phyloP scores from a whole-genome alignment of 176 grass and related monocot genomes.

The Alloteropsis semialata region DNA sequence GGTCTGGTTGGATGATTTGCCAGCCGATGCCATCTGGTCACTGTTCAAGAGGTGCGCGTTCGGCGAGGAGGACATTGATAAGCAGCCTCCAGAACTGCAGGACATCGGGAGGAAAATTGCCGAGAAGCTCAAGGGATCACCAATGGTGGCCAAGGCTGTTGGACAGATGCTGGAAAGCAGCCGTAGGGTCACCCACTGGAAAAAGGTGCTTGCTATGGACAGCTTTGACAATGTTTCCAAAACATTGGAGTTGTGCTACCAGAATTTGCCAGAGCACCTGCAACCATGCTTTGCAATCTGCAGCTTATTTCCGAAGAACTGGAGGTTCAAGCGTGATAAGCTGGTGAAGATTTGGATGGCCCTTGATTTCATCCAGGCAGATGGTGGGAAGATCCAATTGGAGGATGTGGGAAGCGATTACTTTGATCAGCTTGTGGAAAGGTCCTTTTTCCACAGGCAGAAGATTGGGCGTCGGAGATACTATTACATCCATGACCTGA shows the following conservation, averaged over 20 bases:
- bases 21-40: neutral
- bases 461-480: slow-evolving; percentile 26
- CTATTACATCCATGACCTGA: slow-evolving; percentile 48
- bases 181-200: neutral
- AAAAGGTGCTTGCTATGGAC: neutral
- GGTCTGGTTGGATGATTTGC: neutral
- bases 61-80: neutral
- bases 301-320: slow-evolving; percentile 38
- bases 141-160: slow-evolving; percentile 6
- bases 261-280: slow-evolving; percentile 24
- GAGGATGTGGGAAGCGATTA: slow-evolving; percentile 30
- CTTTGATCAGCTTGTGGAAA: slow-evolving; percentile 33
- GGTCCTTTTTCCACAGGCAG: slow-evolving; percentile 34
- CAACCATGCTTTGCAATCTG: slow-evolving; percentile 53
- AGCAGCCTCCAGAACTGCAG: neutral
- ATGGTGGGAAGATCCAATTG: neutral
- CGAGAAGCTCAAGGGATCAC: slow-evolving; percentile 22
- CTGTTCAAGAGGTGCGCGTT: slow-evolving; percentile 37
- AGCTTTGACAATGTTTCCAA: neutral
- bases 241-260: slow-evolving; percentile 34
- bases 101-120: slow-evolving; percentile 17
- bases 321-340: slow-evolving; percentile 30
- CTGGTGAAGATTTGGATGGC: slow-evolving; percentile 61
- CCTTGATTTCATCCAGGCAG: slow-evolving; percentile 21
- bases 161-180: slow-evolving; percentile 5